These are phyloP conservation scores for Oryza punctata DNA, from an alignment of 176 grass and related monocot genomes.

Conservation along the genomic window DNA sequence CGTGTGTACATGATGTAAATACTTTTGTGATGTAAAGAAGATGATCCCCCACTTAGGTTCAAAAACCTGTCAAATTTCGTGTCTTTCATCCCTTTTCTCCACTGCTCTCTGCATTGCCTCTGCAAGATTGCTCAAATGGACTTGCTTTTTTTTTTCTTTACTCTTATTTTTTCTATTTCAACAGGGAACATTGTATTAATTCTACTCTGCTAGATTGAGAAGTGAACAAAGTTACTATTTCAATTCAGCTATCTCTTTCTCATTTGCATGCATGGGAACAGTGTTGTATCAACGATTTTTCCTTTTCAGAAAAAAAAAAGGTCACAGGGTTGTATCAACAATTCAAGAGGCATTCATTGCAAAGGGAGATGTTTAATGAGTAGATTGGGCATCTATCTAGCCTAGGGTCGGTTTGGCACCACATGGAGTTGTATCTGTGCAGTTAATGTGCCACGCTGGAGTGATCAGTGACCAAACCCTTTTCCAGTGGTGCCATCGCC, in stretches of 20 bases:
- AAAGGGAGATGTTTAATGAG: conserved; percentile 8
- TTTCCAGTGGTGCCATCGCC: conserved; percentile 22
- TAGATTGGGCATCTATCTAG: not conserved
- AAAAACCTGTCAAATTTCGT: not conserved
- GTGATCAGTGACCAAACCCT: conserved; percentile 40
- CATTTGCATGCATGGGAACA: not conserved
- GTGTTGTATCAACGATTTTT: not conserved
- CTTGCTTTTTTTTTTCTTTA: not conserved
- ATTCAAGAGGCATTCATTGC: conserved; percentile 3
- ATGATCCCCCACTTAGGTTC: not conserved
- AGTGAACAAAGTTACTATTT: not conserved
- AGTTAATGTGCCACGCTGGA: conserved; percentile 57
- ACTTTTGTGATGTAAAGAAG: conserved; percentile 33
- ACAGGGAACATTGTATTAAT: not conserved
- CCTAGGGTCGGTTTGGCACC: conserved; percentile 34
- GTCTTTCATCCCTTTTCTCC: not conserved
- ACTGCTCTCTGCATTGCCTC: conserved; percentile 13
- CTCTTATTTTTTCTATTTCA: not conserved
- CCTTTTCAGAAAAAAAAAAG: not conserved
- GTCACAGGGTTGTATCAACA: not conserved
- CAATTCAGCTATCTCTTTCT: not conserved
- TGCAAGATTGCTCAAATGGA: not conserved
- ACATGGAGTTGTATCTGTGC: conserved; percentile 35
- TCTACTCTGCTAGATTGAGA: not conserved
- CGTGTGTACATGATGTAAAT: conserved; percentile 58